Conservation (phyloP, 2,329 filamentous ascomycete species). For the Penicillium sp. region DNA sequence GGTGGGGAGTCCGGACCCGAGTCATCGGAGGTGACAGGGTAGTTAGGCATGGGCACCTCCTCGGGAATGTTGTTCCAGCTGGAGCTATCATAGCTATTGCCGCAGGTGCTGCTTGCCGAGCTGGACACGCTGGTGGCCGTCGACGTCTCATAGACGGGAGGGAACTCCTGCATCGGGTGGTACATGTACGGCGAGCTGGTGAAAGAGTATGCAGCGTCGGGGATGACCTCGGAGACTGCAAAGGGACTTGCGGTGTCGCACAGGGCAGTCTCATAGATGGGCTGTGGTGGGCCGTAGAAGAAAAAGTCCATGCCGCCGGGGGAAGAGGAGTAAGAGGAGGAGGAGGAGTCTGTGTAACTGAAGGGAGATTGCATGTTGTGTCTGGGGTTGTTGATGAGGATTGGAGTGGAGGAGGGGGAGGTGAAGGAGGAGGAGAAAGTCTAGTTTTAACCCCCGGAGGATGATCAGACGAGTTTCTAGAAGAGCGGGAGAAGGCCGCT, state of each 20-base stretch:
- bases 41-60: slow-evolving; percentile 20
- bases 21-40: slow-evolving; percentile 17
- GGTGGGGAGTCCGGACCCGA: slow-evolving; percentile 22
- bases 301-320: slow-evolving; percentile 28
- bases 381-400: background rate
- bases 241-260: slow-evolving; percentile 19
- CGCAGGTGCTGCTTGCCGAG: slow-evolving; percentile 21
- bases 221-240: slow-evolving; percentile 15
- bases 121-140: slow-evolving; percentile 30
- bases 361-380: slow-evolving; percentile 25
- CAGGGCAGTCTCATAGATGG: slow-evolving; percentile 20
- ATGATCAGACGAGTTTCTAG: slow-evolving; percentile 12
- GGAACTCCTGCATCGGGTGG: slow-evolving; percentile 12
- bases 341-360: slow-evolving; percentile 23
- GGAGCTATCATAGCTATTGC: slow-evolving; percentile 16
- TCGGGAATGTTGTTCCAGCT: slow-evolving; percentile 21
- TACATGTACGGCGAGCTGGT: slow-evolving; percentile 26
- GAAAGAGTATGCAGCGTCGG: slow-evolving; percentile 18
- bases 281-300: slow-evolving; percentile 22
- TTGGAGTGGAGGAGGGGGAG: slow-evolving; percentile 4
- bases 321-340: slow-evolving; percentile 25
- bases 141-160: slow-evolving; percentile 22
- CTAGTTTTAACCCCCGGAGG: slow-evolving; percentile 17
- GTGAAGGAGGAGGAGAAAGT: slow-evolving; percentile 8
- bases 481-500: slow-evolving; percentile 7